Base-by-base conservation (phyloP, 805 yeast genomes). In the Kockiozyma suomiensis region DNA sequence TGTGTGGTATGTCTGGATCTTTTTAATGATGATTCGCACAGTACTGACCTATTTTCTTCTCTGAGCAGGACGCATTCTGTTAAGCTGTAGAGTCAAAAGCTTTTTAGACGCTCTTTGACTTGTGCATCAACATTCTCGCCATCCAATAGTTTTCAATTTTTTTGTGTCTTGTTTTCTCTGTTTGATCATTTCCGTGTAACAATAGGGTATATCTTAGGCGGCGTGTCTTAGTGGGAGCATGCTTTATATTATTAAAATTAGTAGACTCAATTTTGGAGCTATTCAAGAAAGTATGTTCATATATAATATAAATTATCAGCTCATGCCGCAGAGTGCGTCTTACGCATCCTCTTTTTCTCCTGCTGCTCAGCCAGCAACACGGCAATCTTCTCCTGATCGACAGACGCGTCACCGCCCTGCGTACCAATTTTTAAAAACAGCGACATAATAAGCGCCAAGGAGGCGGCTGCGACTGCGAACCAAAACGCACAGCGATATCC, bases 401-500 rank as follows among this genome's bases (percentile, higher is more conserved):
- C 53, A 12, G 43, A 49, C 32, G 53, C 40, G 8, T 33, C 53
- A 13, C 35, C 43, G 23, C 53, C 53, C 43, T 49, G 53, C 17
- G 45, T 73, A 3, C 79, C 79, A n/a, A 76, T 67, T 15, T 69
- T 69, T n/a, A 75, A 54, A 41, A 77, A 75, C 8, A 70, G 54
- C 25, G 73, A 63, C 13, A 53, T n/a, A 23, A 37, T 71, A n/a
- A 0, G 73, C 50, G 1, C 75, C 69, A 1, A 66, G n/a, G 33
- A 17, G 26, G 47, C 49, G 35, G 13, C 35, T 56, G 32, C 65
- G 19, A 43, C 38, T 35, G 46, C 43, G 26, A 41, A 46, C 51
- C 50, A 64, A 51, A 49, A 64, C 23, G 67, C 67, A 23, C 50
- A 51, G n/a, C 56, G 19, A 32, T 63, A 61, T 4, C 53, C 53